Base-by-base conservation (phyloP, 306 rosid genomes). In the Myrica gale region DNA sequence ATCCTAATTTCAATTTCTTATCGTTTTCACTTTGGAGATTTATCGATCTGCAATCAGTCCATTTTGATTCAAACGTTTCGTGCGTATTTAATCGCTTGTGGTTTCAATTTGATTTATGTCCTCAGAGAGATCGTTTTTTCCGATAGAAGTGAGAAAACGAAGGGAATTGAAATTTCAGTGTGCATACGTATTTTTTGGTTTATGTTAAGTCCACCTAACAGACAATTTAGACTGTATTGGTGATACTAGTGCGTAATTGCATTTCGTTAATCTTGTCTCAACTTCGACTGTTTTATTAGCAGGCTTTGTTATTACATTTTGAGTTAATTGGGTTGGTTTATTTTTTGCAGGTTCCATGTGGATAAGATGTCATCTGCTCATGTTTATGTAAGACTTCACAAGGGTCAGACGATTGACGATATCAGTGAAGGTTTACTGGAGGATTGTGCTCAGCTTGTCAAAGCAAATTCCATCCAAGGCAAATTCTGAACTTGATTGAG, bases 401-500 rank as follows among this genome's bases (percentile, higher is more conserved):
- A 53, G 74, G 97, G 98, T 53, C 98, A 91, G 89, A 86, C 95
- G 74, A 85, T 94, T 78, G 98, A 94, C 82, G 90, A 81, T 81
- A 89, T 91, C 52, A 94, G 91, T 50, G 97, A 94, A 84, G 90
- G 90, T 26, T 83, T 94, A 55, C 82, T 94, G 84, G 98, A 94
- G 85, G 98, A 94, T 68, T 94, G 98, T 57, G 98, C 83, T 65
- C 98, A 94, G 89, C 96, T 94, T 76, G 98, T 94, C 79, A 94
- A 94, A 88, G 98, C 98, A 68, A 94, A 94, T 90, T 94, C 98
- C 51, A 91, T 94, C 84, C 98, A 94, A 85, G 98, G 98, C 88
- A 80, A 69, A 78, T 67, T 65, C 79, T 19, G 11, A 54, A 61
- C 63, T 15, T 8, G 39, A 57, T 57, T 57, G 50, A 10, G 58